These are phyloP conservation scores for Baorangia bicolor DNA, from an alignment of 768 basidiomycete genomes.

Conservation along the genomic window DNA sequence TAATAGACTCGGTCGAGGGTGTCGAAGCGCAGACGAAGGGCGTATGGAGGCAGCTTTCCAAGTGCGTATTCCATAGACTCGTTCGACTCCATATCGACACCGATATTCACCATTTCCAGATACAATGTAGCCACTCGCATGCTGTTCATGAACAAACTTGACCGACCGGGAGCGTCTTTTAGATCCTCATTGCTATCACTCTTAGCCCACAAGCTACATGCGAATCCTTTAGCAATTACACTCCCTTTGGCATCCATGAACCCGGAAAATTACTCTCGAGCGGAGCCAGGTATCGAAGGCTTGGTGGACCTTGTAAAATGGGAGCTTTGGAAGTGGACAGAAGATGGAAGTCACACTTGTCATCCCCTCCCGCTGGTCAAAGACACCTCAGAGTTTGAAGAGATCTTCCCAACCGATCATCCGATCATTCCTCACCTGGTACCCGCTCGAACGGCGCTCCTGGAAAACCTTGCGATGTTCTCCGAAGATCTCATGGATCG, in stretches of 20 bases:
- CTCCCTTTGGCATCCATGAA: constrained; percentile 81
- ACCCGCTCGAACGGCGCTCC: constrained; percentile 63
- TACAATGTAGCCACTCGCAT: constrained; percentile 78
- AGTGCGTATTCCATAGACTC: constrained; percentile 47
- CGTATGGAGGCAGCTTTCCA: constrained; percentile 84
- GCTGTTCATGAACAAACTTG: constrained; percentile 85
- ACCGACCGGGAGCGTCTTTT: constrained; percentile 83
- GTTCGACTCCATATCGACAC: background rate
- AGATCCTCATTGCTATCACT: constrained; percentile 69
- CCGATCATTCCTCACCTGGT: constrained; percentile 68
- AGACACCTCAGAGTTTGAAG: constrained; percentile 41
- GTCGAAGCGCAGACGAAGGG: constrained; percentile 89
- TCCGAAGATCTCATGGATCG: constrained; percentile 79
- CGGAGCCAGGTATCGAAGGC: constrained; percentile 83
- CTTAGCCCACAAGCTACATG: constrained; percentile 72
- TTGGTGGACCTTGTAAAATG: constrained; percentile 82
- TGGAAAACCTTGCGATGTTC: constrained; percentile 79
- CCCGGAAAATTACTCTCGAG: constrained; percentile 59
- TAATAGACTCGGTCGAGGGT: constrained; percentile 89
- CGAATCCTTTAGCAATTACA: constrained; percentile 64
- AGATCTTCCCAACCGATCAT: constrained; percentile 55
- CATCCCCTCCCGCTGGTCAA: constrained; percentile 51
- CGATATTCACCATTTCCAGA: constrained; percentile 37
- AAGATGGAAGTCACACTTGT: constrained; percentile 43
- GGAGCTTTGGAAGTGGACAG: constrained; percentile 77